Evolutionary conservation across 1,139 yeast species (phyloP).

Genomic region (Debaryomyces sp.): DNA sequence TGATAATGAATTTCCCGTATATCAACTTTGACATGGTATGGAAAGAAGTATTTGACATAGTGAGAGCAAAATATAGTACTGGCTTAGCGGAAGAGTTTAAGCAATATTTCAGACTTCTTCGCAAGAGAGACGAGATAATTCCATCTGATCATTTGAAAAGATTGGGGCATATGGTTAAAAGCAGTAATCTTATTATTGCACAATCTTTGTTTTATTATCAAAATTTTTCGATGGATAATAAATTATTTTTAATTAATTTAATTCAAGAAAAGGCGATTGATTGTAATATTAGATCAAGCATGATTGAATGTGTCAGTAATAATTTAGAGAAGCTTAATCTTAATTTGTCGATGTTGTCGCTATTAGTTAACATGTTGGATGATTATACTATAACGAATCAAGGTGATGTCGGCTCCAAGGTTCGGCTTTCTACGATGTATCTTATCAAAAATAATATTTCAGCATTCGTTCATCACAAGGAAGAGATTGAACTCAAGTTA

Average conservation of each 20-base stretch:
- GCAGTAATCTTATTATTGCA: slow-evolving; percentile 35
- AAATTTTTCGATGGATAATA: background rate
- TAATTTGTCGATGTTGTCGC: slow-evolving; percentile 15
- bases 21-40: slow-evolving; percentile 13
- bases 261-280: slow-evolving; percentile 15
- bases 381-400: slow-evolving; percentile 70
- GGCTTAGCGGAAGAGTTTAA: slow-evolving; percentile 25
- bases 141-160: slow-evolving; percentile 21
- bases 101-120: slow-evolving; percentile 16
- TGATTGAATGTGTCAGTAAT: slow-evolving; percentile 22
- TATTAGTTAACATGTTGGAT: slow-evolving; percentile 42
- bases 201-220: slow-evolving; percentile 31
- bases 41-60: slow-evolving; percentile 22
- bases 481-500: slow-evolving; percentile 32
- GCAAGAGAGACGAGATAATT: slow-evolving; percentile 15
- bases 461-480: slow-evolving; percentile 14
- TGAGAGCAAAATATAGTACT: slow-evolving; percentile 16
- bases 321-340: slow-evolving; percentile 6
- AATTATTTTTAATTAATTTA: background rate
- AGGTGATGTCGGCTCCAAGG: slow-evolving; percentile 80
- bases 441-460: slow-evolving; percentile 34
- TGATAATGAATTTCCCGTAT: background rate
- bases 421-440: slow-evolving; percentile 54
- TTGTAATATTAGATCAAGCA: slow-evolving; percentile 28
- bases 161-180: slow-evolving; percentile 28